Base-by-base conservation (phyloP, 176 grass and related monocot species). In the Tillandsia fasciculata region DNA sequence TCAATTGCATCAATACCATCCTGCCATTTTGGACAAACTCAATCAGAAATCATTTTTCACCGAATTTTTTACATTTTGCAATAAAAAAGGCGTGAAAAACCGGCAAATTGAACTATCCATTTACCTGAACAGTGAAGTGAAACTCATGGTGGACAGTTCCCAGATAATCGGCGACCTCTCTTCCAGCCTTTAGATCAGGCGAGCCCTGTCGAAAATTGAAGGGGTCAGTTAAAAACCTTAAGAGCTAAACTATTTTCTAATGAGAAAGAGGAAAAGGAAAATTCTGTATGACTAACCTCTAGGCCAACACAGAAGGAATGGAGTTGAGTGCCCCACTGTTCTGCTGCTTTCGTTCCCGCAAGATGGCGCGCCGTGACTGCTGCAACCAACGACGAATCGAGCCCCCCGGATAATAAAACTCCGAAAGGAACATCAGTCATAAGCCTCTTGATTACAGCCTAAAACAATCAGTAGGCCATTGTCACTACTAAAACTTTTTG, bases 1-100 rank as follows among this genome's bases (percentile, higher is more conserved):
- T 99, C 95, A 49, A 99, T 99, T 42, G 95, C 95, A 72, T 99
- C 90, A 15, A 99, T 99, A 1, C 95, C 95, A 72, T 99, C 95
- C 95, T 99, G 74, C 3, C 24, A 78, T 26, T 61, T 61, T 1
- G 56, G 22, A 61, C 17, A 23, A 23, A 56, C 33, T 42, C 33
- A 61, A 61, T 9, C 56, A 22, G 22, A 9, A 61, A 9, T 7
- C 9, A 18, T 14, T 61, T 15, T 2, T 1, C 17, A 18, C 10
- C 0, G 22, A 18, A 23, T 9, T 61, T 18, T 8, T 61, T 61
- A 9, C 56, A 61, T 9, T 57, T 61, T 9, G 8, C 1, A 22
- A 15, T 1, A 15, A 15, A 13, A 24, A 15, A 13, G 54, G 54
- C 20, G 54, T 18, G 14, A 12, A 57, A 57, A 22, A 15, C 56